Base-by-base conservation (phyloP, 208 protist genomes). In the Lotmaria passim region DNA sequence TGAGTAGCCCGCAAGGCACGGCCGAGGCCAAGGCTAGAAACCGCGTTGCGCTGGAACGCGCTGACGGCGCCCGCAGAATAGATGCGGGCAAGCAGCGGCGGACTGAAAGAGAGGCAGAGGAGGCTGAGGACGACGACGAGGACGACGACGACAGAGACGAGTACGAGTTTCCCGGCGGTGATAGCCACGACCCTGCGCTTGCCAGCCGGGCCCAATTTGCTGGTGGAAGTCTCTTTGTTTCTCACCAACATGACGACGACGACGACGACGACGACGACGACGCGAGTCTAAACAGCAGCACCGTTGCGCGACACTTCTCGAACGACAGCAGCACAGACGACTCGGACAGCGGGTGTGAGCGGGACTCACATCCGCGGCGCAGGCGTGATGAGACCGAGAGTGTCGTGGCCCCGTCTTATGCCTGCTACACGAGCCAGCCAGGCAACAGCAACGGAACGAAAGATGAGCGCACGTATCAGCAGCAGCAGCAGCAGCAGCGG, bases 181-280 rank as follows among this genome's bases (percentile, higher is more conserved):
- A 39, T 7, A 14, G 8, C 12, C 44, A 38, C 19, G 39, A 30
- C 14, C 17, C 60, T 0, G 33, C 33, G 28, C 0, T 53, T 0
- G 31, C 17, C 46, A 24, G 21, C 14, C 33, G 23, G 8, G 21
- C 46, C 4, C 60, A 44, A 24, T 66, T 66, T 34, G 60, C 31
- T 0, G 33, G 47, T 21, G 60, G 60, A 7, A 66, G 60, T n/a
- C 46, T 66, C 47, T 66, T 66, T 33, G 33, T 46, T 1, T 3
- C 44, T 0, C 60, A 34, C 26, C 60, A 50, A 5, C 30, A 33
- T n/a, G 46, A 56, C 21, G 30, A 53, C 46, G 60, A 66, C 46
- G 46, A 46, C 46, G 60, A 56, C 21, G 46, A 46, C 1, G 60
- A 30, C 12, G 55, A 30, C n/a, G 60, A 66, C 17, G 47, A 46